phyloP scores from a whole-genome alignment of 2,329 filamentous ascomycete genomes.

The Calonectria ilicicola region DNA sequence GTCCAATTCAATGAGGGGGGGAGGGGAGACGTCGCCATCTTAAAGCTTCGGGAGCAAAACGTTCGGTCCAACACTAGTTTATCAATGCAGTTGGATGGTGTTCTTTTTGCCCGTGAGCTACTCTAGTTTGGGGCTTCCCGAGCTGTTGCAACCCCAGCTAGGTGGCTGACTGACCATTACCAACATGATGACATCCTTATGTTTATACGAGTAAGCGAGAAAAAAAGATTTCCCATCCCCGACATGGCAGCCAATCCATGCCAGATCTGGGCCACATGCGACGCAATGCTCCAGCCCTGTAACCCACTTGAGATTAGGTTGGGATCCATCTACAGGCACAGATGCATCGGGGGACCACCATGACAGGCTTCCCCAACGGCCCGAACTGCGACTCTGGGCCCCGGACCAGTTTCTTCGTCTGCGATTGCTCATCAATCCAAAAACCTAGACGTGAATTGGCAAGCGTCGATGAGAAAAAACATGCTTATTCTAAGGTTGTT shows the following conservation, averaged over 20 bases:
- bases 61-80: not conserved
- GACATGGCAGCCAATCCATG: conserved; percentile 11
- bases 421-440: not conserved
- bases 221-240: not conserved
- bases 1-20: not conserved
- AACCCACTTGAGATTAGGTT: conserved; percentile 20
- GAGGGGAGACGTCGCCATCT: conserved; percentile 9
- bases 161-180: conserved; percentile 38
- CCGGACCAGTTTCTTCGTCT: not conserved
- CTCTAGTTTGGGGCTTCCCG: not conserved
- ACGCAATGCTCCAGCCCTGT: conserved; percentile 11
- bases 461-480: conserved; percentile 21
- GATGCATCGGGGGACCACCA: not conserved
- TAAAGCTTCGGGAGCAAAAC: not conserved
- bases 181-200: conserved; percentile 25
- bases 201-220: conserved; percentile 21
- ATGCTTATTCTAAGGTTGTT: conserved; percentile 25
- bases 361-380: not conserved
- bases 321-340: conserved; percentile 1
- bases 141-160: conserved; percentile 21
- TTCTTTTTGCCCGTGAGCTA: not conserved
- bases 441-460: not conserved
- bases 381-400: not conserved
- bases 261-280: not conserved
- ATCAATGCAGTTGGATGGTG: not conserved